Evolutionary conservation across 2,329 filamentous ascomycete species (phyloP).

Genomic region (Ceratocystis huliohia): DNA sequence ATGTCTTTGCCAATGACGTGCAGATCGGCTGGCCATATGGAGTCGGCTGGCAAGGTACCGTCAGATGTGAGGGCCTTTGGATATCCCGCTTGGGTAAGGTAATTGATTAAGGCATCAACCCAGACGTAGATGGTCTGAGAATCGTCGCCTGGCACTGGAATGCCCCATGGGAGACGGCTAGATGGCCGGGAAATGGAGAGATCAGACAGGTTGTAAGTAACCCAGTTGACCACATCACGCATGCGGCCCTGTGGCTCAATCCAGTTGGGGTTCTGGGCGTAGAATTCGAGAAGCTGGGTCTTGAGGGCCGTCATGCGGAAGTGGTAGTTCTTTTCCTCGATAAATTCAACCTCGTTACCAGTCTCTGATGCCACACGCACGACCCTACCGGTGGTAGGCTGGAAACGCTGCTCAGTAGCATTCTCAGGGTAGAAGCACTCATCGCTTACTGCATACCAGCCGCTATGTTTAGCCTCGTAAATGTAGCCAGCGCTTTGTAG

Average conservation of each 20-base stretch:
- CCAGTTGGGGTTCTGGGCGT: conserved; percentile 62
- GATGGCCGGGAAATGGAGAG: conserved; percentile 77
- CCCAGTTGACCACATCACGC: conserved; percentile 65
- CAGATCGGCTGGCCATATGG: conserved; percentile 79
- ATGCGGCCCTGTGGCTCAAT: conserved; percentile 61
- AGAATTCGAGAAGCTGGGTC: conserved; percentile 68
- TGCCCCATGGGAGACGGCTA: conserved; percentile 71
- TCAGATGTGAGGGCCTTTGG: conserved; percentile 21
- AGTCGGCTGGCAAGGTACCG: conserved; percentile 48
- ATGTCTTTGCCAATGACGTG: conserved; percentile 97
- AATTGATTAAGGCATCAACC: conserved; percentile 93
- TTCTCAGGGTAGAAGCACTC: conserved; percentile 87
- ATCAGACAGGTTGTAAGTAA: conserved; percentile 67
- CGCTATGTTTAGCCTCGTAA: conserved; percentile 75
- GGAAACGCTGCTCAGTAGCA: conserved; percentile 58
- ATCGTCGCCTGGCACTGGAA: conserved; percentile 71
- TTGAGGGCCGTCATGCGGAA: conserved; percentile 78
- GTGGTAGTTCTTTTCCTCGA: conserved; percentile 85
- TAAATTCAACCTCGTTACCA: conserved; percentile 88
- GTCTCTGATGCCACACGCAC: conserved; percentile 77
- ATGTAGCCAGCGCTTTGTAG: conserved; percentile 64
- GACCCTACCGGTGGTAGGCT: conserved; percentile 69
- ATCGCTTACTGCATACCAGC: conserved; percentile 95
- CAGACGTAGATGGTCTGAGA: conserved; percentile 94
- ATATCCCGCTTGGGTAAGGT: conserved; percentile 65